Conservation (phyloP, 2,329 filamentous ascomycete species). For the Chrysoporthe deuterocubensis region DNA sequence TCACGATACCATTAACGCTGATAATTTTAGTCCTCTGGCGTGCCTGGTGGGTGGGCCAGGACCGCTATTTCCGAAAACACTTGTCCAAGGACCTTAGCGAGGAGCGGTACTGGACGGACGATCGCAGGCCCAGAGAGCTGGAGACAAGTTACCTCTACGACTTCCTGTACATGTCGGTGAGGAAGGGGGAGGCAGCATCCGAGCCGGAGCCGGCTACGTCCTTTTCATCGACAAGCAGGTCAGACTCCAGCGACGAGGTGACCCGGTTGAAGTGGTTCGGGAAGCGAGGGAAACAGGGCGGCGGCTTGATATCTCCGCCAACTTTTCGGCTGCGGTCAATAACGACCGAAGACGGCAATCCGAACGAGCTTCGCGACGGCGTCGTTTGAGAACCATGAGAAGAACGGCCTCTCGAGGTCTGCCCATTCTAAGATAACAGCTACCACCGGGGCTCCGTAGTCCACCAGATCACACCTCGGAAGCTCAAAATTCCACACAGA, state of each 20-base stretch:
- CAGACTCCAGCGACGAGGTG: slow-evolving; percentile 18
- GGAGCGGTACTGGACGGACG: slow-evolving; percentile 52
- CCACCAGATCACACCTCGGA: no score
- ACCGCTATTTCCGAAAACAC: slow-evolving; percentile 50
- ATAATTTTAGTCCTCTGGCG: slow-evolving; percentile 48
- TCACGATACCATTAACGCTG: slow-evolving; percentile 48
- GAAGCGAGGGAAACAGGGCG: slow-evolving; percentile 9
- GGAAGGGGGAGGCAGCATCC: slow-evolving; percentile 27
- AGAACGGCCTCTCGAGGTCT: neutral
- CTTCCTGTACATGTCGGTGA: slow-evolving; percentile 47
- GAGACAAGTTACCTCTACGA: slow-evolving; percentile 49
- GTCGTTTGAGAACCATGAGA: neutral
- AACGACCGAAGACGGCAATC: slow-evolving; percentile 12
- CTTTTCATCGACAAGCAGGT: neutral
- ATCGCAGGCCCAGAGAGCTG: slow-evolving; percentile 46
- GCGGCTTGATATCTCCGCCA: slow-evolving; percentile 17
- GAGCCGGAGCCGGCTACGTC: slow-evolving; percentile 5
- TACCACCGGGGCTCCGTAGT: no score
- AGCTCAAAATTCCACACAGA: no score
- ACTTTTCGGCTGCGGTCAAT: slow-evolving; percentile 26
- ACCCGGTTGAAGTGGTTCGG: slow-evolving; percentile 8
- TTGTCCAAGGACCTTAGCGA: slow-evolving; percentile 51
- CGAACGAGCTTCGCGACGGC: neutral
- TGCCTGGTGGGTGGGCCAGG: slow-evolving; percentile 52
- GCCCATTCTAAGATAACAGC: no score